phyloP scores from a whole-genome alignment of 2,329 filamentous ascomycete genomes.

The Aureobasidium namibiae region DNA sequence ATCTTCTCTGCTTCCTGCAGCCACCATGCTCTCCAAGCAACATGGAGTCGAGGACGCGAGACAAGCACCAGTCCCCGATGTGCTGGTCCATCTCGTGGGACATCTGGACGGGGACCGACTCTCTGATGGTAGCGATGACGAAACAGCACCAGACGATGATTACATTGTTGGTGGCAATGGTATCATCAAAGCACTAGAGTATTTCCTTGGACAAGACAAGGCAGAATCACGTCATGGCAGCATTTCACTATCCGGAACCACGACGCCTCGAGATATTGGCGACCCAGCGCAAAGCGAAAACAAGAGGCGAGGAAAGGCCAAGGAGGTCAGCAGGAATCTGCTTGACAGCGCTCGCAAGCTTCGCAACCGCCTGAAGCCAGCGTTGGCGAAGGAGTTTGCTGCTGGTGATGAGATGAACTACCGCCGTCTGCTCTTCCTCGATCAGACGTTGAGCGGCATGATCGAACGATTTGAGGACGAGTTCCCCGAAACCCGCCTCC shows the following conservation, averaged over 20 bases:
- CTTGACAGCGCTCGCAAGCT: conserved; percentile 86
- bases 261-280: conserved; percentile 40
- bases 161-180: conserved; percentile 95
- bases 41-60: conserved; percentile 44
- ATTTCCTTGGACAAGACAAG: conserved; percentile 82
- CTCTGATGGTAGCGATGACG: conserved; percentile 49
- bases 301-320: conserved; percentile 54
- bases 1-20: conserved; percentile 41
- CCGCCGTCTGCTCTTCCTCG: conserved; percentile 78
- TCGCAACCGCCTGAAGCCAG: conserved; percentile 70
- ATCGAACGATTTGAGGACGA: conserved; percentile 95
- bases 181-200: conserved; percentile 86
- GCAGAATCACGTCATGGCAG: conserved; percentile 34
- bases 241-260: conserved; percentile 42
- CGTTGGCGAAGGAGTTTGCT: conserved; percentile 65
- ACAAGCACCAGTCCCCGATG: conserved; percentile 63
- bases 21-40: conserved; percentile 33
- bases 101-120: conserved; percentile 47
- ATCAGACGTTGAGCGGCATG: conserved; percentile 79
- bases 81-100: conserved; percentile 79
- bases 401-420: conserved; percentile 67
- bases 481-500: conserved; percentile 75
- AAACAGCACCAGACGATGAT: conserved; percentile 75
- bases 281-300: conserved; percentile 24
- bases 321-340: conserved; percentile 88